Conservation (phyloP, 2,329 filamentous ascomycete species). For the Cordyceps pruinosa region DNA sequence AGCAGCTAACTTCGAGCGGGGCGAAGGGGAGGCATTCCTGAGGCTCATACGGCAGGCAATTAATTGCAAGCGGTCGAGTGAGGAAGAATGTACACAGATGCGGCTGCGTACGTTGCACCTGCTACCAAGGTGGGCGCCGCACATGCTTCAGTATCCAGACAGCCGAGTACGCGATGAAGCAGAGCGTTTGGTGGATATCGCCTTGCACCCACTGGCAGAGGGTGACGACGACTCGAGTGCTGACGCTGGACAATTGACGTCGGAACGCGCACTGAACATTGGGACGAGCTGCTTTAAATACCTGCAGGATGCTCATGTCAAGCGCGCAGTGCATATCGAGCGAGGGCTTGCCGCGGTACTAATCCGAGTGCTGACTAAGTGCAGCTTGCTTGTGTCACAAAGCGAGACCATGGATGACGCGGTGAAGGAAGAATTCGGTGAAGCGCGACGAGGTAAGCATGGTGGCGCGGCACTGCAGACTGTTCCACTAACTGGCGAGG, state of each 20-base stretch:
- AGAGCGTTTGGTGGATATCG: conserved; percentile 36
- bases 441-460: conserved; percentile 23
- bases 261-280: conserved; percentile 30
- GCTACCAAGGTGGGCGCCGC: conserved; percentile 43
- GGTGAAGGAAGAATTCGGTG: conserved; percentile 23
- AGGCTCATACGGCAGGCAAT: conserved; percentile 32
- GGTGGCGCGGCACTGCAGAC: neutral
- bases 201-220: conserved; percentile 34
- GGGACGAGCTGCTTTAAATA: conserved; percentile 40
- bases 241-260: neutral
- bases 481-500: neutral
- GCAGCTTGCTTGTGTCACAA: conserved; percentile 33
- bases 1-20: conserved; percentile 36
- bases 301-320: conserved; percentile 40
- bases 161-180: conserved; percentile 33
- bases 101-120: conserved; percentile 19
- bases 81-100: conserved; percentile 18
- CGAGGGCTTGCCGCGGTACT: conserved; percentile 36
- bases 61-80: conserved; percentile 23
- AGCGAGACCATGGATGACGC: conserved; percentile 26
- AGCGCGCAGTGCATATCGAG: conserved; percentile 33
- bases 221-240: conserved; percentile 19
- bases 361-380: conserved; percentile 36
- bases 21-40: conserved; percentile 43
- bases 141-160: conserved; percentile 42